Evolutionary conservation across 768 basidiomycete genomes (phyloP).

Genomic region (Exidia glandulosa): DNA sequence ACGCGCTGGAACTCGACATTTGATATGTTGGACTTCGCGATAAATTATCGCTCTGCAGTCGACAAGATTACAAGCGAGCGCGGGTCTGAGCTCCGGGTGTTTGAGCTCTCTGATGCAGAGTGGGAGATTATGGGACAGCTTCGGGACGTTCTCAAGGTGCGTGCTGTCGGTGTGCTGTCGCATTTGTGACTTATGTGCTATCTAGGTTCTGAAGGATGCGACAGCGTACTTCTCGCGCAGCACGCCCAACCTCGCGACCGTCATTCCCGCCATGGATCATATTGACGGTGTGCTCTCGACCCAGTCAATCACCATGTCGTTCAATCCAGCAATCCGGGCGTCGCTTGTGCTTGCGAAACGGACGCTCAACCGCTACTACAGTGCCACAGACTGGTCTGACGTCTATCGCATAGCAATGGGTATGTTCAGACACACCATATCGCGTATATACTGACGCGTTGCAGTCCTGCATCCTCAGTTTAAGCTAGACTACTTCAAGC

Average conservation of each 20-base stretch:
- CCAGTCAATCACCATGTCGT: slow-evolving; percentile 7
- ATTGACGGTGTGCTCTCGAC: slow-evolving; percentile 18
- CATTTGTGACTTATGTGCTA: neutral
- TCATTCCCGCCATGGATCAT: slow-evolving; percentile 29
- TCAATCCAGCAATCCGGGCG: slow-evolving; percentile 13
- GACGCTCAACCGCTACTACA: slow-evolving; percentile 24
- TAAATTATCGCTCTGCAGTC: slow-evolving; percentile 18
- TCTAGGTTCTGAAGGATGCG: slow-evolving; percentile 21
- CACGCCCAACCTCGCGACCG: slow-evolving; percentile 17
- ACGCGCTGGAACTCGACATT: no score
- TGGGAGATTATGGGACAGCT: slow-evolving; percentile 27
- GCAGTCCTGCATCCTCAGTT: slow-evolving; percentile 25
- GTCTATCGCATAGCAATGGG: slow-evolving; percentile 24
- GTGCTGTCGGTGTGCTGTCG: neutral
- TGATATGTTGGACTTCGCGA: slow-evolving; percentile 25
- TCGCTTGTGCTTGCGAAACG: slow-evolving; percentile 19
- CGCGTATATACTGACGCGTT: neutral
- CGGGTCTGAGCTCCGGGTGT: slow-evolving; percentile 13
- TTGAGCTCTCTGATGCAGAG: slow-evolving; percentile 17
- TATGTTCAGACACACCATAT: slow-evolving; percentile 11
- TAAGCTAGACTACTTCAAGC: slow-evolving; percentile 26
- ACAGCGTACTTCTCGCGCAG: slow-evolving; percentile 21
- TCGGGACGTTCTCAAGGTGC: slow-evolving; percentile 18
- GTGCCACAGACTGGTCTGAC: slow-evolving; percentile 18
- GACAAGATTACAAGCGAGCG: slow-evolving; percentile 13